Conservation (phyloP, 2,329 filamentous ascomycete species). For the Xylariaceae sp. region DNA sequence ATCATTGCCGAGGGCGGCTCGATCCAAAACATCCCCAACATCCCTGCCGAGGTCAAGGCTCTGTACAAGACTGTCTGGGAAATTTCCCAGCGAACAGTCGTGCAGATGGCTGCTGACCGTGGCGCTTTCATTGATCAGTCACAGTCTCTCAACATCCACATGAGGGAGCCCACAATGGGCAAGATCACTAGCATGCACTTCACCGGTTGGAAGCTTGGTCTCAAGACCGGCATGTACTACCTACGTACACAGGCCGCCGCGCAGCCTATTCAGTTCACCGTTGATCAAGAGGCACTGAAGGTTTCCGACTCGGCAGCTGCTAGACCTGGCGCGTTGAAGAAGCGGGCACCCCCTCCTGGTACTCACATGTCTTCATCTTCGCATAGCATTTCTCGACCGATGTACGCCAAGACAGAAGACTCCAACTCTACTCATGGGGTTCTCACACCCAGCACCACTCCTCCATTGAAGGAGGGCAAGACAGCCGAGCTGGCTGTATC, state of each 20-base stretch:
- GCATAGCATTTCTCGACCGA: constrained; percentile 59
- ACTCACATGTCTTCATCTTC: constrained; percentile 52
- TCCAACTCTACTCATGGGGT: constrained; percentile 51
- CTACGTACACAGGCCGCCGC: constrained; percentile 95
- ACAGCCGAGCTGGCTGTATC: constrained; percentile 45
- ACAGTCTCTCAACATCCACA: constrained; percentile 98
- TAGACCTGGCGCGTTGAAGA: constrained; percentile 59
- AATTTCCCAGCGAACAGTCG: constrained; percentile 89
- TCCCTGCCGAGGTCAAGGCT: constrained; percentile 89
- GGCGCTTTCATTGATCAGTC: constrained; percentile 99
- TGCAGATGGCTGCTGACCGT: constrained; percentile 97
- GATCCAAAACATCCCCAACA: constrained; percentile 94
- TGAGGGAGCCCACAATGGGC: constrained; percentile 98
- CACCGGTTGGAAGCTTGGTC: constrained; percentile 94
- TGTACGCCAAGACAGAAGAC: constrained; percentile 55
- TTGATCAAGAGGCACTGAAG: constrained; percentile 92
- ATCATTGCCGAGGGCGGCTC: constrained; percentile 97
- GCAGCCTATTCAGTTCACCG: constrained; percentile 96
- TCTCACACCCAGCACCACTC: constrained; percentile 63
- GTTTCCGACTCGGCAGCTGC: constrained; percentile 76
- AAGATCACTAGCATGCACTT: constrained; percentile 99
- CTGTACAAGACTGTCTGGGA: constrained; percentile 99
- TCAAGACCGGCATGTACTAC: constrained; percentile 99
- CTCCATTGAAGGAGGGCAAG: constrained; percentile 43
- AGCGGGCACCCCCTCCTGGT: constrained; percentile 57